Evolutionary conservation across 148 eudicot genomes (phyloP), one percentile per base, ranked within the genome.

Genomic region (Hydrangea macrophylla): DNA sequence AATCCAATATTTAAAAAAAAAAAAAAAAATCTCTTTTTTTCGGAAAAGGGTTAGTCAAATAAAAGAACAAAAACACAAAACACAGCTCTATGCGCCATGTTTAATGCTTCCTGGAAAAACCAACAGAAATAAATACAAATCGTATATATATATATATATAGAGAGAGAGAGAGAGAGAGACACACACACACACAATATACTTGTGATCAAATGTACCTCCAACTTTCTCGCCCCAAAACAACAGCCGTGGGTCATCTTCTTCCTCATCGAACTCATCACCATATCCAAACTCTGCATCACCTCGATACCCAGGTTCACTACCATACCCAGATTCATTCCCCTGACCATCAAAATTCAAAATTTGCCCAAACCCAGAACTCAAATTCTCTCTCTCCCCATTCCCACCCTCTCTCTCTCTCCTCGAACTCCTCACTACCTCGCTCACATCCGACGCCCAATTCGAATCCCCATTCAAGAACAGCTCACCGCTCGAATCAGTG

Each of bases 401-500:
- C 72, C 81, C 81, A 22, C 70, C 82, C 59, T 70, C 76, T 58
- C 31, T 75, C 76, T 74, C 86, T 36, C 83, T 83, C 71, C 85
- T 72, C 75, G 65, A 58, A 39, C 65, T 84, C 81, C 76, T 83
- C 0, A 78, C 64, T 1, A 65, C 86, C 26, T 88, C 97, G 39
- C 97, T 81, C 42, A 83, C 86, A 81, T 88, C 95, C 20, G 92
- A 88, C 26, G 75, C 76, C 94, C 97, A 86, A 81, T 86, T 84
- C 58, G 76, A 76, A 53, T 77, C 85, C 67, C 86, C 88, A 35
- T 81, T 77, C 57, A 77, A 72, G 74, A 88, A 91, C 80, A 91
- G 50, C 78, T 91, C 97, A 55, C 97, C 97, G 40, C 94, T 91
- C 65, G 97, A 91, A 71, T 91, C 97, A 26, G 97, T 91, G 69